Evolutionary conservation across 805 yeast genomes (phyloP), one percentile per base, ranked within the genome.

Genomic region (Cyberlindnera americana): DNA sequence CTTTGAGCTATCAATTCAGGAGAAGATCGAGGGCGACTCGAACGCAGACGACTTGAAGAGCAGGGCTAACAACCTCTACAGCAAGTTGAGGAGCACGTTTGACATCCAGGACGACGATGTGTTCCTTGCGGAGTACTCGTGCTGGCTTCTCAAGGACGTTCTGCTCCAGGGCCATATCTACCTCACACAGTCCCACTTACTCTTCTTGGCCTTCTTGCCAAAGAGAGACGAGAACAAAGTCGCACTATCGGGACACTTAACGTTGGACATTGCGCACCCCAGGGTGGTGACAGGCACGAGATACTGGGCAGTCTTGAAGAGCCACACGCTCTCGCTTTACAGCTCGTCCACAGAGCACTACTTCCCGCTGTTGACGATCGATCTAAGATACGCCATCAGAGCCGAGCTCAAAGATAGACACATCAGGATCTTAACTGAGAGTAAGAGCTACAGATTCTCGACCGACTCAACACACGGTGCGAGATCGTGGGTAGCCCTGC

Each of bases 101-200:
- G 69, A 67, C 5, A 59, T 82, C n/a, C 57, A 61, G n/a, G 73
- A 69, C 16, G 69, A 70, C 29, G 89, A 82, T 49, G 59, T 60
- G n/a, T 70, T 81, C 44, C 50, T 73, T 23, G 73, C 71, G n/a
- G 84, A 80, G 46, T 83, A 71, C 52, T 72, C 82, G 3, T 78
- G 89, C 22, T 90, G 96, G 95, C 65, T 90, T 26, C 67, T 88
- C 41, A 75, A 80, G 44, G 95, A 86, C 52, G 93, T 90, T 0
- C 65, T 91, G 19, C 64, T 89, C 19, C 96, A 88, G 60, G 98
- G 98, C 3, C 90, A 84, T 52, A 59, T 89, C 14, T 83, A 83
- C 50, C 60, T 91, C 19, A 89, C 97, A 1, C 61, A 67, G 30
- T 65, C 71, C 13, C 75, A 76, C 45, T 56, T 90, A 6, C 62